Evolutionary conservation across 2,329 filamentous ascomycete genomes (phyloP), one percentile per base, ranked within the genome.

Genomic region (Alternaria hordeiaustralica): DNA sequence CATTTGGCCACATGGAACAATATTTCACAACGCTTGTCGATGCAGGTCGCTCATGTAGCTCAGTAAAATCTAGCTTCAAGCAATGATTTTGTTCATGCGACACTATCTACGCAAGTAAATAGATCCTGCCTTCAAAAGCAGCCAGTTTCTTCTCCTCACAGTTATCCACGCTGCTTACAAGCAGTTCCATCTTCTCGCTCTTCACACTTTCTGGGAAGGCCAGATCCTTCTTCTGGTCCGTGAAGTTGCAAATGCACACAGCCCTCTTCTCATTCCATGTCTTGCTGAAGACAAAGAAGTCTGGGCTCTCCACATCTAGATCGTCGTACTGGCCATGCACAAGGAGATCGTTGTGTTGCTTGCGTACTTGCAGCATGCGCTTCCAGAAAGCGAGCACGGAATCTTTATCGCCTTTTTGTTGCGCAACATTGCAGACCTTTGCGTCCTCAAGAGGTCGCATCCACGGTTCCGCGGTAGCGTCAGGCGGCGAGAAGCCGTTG

Each of bases 341-440:
- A 60, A 92, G 87, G 9, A 89, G 75, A 46, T 88, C 84, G 15
- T 82, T 82, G 71, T 88, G 82, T 65, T 84, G 77, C 76, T 87
- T 88, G 49, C 89, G 82, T 47, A 87, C 79, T 58, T 70, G 72
- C 45, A 91, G 79, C 67, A 85, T 83, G 49, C 80, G 76, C 76
- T 85, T 86, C 87, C 89, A 92, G 77, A 90, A 91, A 43, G 84
- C 82, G 55, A 88, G 81, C 4, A 90, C 86, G 9, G 84, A 86
- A 11, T 75, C 69, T 49, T 80, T 74, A 54, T 78, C 75, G 0
- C 55, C 36, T 21, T 73, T 67, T 72, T 92, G 89, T 2, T 82
- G 80, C 11, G 84, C 83, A 1, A 87, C 89, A 63, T 92, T 91
- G 73, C 89, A 80, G 0, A 77, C 75, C 45, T 74, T 79, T 62